Evolutionary conservation across 345 rosid genomes (phyloP), one percentile per base, ranked within the genome.

Genomic region (Acer saccharum): DNA sequence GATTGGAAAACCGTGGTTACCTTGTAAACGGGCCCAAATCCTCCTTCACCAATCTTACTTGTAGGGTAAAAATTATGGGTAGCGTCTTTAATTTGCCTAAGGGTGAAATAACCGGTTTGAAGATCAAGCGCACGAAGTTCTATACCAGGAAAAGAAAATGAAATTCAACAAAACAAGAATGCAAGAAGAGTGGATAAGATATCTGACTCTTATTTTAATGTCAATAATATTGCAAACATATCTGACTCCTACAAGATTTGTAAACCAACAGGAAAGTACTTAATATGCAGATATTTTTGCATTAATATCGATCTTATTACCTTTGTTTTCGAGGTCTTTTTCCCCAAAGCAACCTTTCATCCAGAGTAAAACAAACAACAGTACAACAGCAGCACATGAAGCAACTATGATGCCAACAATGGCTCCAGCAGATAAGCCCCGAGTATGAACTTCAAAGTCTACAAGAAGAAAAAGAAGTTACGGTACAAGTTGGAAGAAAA

Each of bases 1-100:
- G 32, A 46, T 32, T 21, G 18, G 57, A 46, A 2, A 50, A 50
- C 16, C 54, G 1, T 10, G n/a, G n/a, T 73, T 83, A 94, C 97
- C 96, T 91, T 93, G 88, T 85, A 93, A 57, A 95, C 98, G n/a
- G 98, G 92, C 32, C 98, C 95, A 74, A 95, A 95, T 46, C 95
- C 98, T 86, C 98, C 98, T 88, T 95, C 98, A 60, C 95, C 98
- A 21, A 91, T 90, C 89, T 95, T 95, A 82, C 88, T 85, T 21
- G 86, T 85, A 61, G 89, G 79, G 75, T 90, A 89, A 66, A 95
- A 95, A 71, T 91, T 95, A 72, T 85, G 82, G 1, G 98, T 95
- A 13, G 97, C 94, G 35, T 84, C 75, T 79, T 90, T 91, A 55
- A 95, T 90, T 83, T 95, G 95, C 62, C 89, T 83, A 81, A 95